Evolutionary conservation across 2,329 filamentous ascomycete genomes (phyloP), one percentile per base, ranked within the genome.

Genomic region (Fusarium decemcellulare): DNA sequence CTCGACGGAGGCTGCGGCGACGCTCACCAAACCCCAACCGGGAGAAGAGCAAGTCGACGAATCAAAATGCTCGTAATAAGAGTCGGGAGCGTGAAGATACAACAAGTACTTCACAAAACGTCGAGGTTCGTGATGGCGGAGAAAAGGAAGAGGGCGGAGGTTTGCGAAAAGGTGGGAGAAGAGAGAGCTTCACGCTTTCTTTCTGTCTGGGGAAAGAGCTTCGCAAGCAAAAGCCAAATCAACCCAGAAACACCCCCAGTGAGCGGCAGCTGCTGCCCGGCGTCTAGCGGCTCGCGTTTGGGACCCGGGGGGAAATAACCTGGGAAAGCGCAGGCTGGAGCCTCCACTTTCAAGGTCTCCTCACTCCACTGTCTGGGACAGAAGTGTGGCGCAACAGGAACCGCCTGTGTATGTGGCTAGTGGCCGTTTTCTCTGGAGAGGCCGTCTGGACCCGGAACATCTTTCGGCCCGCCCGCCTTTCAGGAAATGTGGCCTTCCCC

Each of bases 231-330:
- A 67, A 66, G 67, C 50, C 53, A 52, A 58, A 47, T 30, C 61
- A 55, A 48, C 51, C 32, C 48, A 43, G 37, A 30, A 48, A 37
- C 59, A 48, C 23, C 23, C 23, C 23, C 43, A 47, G 37, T 52
- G 50, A 48, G 53, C 63, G 67, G 66, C 51, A 64, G 58, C 61
- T 68, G 23, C 23, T 23, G 23, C 23, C 23, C 23, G 66, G 66
- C 61, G 66, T 69, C 65, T 68, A 69, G 66, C 52, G 67, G 34
- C 67, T 70, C 67, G 67, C 67, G 67, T 69, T 59, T 70, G 66
- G 60, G 61, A 18, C 55, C 61, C 9, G 9, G 44, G 46, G 63
- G 65, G 65, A 68, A 68, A 65, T 65, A 68, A 68, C 39, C 65
- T 68, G 65, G 65, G 60, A 68, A 68, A 68, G 61, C 27, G 37